Evolutionary conservation across 148 eudicot species (phyloP).

Genomic region (Arctostaphylos glauca): DNA sequence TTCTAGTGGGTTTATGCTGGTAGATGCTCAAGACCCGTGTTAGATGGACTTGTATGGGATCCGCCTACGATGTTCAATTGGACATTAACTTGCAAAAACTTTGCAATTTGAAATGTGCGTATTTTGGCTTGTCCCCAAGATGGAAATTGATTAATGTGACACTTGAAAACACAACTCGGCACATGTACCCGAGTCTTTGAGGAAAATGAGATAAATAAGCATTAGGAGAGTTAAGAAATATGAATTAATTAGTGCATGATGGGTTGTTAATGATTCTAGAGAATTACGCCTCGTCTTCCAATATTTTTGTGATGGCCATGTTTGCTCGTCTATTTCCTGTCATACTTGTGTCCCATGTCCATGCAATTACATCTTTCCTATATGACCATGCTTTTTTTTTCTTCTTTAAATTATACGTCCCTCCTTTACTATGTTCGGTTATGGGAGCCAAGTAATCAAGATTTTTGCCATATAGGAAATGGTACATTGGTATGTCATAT

Average conservation of each 20-base stretch:
- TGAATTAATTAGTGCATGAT: background rate
- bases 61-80: background rate
- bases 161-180: too few species aligned
- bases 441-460: background rate
- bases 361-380: background rate
- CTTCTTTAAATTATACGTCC: background rate
- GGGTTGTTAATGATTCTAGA: background rate
- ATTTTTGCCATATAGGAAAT: background rate
- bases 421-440: background rate
- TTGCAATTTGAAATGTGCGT: background rate
- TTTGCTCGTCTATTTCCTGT: background rate
- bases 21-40: background rate
- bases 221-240: background rate
- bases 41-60: background rate
- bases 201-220: background rate
- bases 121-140: too few species aligned
- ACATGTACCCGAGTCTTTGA: background rate
- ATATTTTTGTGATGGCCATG: background rate
- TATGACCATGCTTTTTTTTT: background rate
- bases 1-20: background rate
- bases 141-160: too few species aligned
- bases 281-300: background rate
- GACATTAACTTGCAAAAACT: background rate
- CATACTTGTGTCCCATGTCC: background rate
- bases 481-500: background rate